These are phyloP conservation scores for Rhodotorula sp. DNA, from an alignment of 1,284 basidiomycete genomes.

Conservation along the genomic window DNA sequence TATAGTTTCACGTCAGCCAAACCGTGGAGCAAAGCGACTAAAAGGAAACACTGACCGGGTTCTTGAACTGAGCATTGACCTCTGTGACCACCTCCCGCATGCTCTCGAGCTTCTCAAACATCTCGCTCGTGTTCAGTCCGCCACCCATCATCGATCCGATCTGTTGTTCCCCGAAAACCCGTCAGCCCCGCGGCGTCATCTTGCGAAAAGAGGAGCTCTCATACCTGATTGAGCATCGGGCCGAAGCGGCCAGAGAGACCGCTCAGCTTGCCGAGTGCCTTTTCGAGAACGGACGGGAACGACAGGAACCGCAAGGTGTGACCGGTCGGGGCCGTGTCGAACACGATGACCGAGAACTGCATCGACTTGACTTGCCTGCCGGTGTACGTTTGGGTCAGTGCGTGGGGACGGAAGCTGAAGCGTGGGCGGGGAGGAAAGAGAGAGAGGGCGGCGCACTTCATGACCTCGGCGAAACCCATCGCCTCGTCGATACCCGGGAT, in stretches of 20 bases:
- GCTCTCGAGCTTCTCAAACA: slow-evolving; percentile 89
- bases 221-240: slow-evolving; percentile 89
- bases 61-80: slow-evolving; percentile 99
- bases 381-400: not conserved
- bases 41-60: slow-evolving; percentile 67
- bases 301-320: slow-evolving; percentile 97
- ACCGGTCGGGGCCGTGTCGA: slow-evolving; percentile 97
- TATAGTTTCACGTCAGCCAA: not conserved
- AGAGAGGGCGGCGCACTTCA: slow-evolving; percentile 65
- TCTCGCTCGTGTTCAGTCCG: slow-evolving; percentile 73
- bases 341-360: slow-evolving; percentile 99
- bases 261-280: slow-evolving; percentile 92
- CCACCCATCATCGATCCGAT: slow-evolving; percentile 96
- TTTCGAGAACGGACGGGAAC: slow-evolving; percentile 96
- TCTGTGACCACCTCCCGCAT: slow-evolving; percentile 98
- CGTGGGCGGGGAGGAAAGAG: not conserved
- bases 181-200: not conserved
- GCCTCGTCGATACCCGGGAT: slow-evolving; percentile 99
- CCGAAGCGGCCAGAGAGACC: slow-evolving; percentile 88
- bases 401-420: not conserved
- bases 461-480: slow-evolving; percentile 99
- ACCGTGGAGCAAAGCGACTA: not conserved
- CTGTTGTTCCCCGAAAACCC: slow-evolving; percentile 49
- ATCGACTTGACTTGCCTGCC: slow-evolving; percentile 97
- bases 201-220: slow-evolving; percentile 15